Evolutionary conservation across 2,329 filamentous ascomycete species (phyloP).

Genomic region (Cercospora sp.): DNA sequence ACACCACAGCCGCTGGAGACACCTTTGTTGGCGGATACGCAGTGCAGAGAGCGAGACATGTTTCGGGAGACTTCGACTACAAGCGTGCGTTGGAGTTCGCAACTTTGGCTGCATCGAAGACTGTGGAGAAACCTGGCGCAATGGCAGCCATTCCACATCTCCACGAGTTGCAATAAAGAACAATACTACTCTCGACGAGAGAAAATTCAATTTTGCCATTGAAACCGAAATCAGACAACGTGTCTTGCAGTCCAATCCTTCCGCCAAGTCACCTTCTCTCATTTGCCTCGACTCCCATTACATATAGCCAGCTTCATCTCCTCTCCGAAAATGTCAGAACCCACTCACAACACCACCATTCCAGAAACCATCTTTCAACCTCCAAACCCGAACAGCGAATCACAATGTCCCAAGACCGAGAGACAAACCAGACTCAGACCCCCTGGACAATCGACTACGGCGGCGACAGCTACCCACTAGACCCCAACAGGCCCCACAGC

Average conservation of each 20-base stretch:
- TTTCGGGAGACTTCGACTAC: slow-evolving; percentile 50
- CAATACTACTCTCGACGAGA: background rate
- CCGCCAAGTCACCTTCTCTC: background rate
- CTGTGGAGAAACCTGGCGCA: slow-evolving; percentile 65
- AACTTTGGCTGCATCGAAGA: slow-evolving; percentile 63
- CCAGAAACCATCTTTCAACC: background rate
- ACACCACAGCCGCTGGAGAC: slow-evolving; percentile 92
- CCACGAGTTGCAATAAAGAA: slow-evolving; percentile 46
- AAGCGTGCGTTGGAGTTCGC: slow-evolving; percentile 61
- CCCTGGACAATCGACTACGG: background rate
- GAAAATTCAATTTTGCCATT: background rate
- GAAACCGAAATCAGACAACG: background rate
- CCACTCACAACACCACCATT: no score
- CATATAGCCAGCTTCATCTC: background rate
- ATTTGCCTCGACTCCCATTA: background rate
- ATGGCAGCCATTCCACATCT: slow-evolving; percentile 68
- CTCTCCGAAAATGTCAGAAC: no score
- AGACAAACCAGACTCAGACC: background rate
- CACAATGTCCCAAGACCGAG: background rate
- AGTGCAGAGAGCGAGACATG: slow-evolving; percentile 63
- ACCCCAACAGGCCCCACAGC: background rate
- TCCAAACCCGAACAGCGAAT: background rate
- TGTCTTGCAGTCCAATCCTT: background rate
- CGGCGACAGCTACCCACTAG: background rate
- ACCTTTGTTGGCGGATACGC: slow-evolving; percentile 91